Percentiles rank a stretch among this genome's conserved stretches.
Evolutionary conservation across 208 protist species (phyloP).

Genomic region (Leishmania aethiopica): DNA sequence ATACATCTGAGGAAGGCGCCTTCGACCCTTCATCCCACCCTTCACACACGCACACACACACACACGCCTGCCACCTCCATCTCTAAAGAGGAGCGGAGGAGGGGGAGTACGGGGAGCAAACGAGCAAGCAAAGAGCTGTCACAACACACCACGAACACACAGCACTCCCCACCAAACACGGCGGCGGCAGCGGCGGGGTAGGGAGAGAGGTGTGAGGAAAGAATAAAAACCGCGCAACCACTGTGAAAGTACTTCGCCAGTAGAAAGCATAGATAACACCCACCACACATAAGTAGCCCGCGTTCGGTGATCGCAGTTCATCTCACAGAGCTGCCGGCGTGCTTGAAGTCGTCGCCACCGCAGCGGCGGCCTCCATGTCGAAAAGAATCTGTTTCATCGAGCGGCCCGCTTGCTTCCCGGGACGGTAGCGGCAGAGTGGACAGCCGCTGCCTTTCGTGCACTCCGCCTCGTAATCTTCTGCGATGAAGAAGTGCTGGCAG

Average conservation of each 20-base stretch:
- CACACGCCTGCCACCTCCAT: background rate
- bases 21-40: background rate
- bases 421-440: slow-evolving; percentile 88
- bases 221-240: background rate
- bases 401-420: slow-evolving; percentile 53
- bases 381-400: slow-evolving; percentile 71
- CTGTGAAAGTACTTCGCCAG: background rate
- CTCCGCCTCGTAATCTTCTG: slow-evolving; percentile 90
- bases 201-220: background rate
- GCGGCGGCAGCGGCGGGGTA: background rate
- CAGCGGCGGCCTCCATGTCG: slow-evolving; percentile 27
- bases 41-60: background rate
- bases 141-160: background rate
- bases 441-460: slow-evolving; percentile 89
- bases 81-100: background rate
- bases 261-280: no score
- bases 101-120: background rate
- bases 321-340: background rate
- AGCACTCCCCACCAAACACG: background rate
- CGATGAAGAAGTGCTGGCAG: slow-evolving; percentile 96
- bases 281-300: background rate
- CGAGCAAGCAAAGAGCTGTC: background rate
- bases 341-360: background rate
- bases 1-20: background rate
- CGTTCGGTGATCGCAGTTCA: background rate